Evolutionary conservation across 805 yeast species (phyloP), one percentile per base, ranked within the genome.

Genomic region (Lachancea kluyveri): DNA sequence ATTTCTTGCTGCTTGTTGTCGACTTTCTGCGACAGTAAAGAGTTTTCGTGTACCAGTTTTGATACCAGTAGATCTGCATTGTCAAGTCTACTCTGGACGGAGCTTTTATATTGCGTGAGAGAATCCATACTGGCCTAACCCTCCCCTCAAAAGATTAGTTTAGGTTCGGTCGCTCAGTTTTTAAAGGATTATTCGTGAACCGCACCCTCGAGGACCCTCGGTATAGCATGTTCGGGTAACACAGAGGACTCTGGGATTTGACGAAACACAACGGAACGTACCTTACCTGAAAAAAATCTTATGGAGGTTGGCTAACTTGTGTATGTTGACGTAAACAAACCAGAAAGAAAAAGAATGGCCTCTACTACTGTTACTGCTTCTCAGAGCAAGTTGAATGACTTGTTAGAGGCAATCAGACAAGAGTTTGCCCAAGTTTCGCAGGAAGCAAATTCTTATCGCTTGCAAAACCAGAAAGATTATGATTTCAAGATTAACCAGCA

Each of bases 401-500:
- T 90, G 41, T 68, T 90, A 48, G 96, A 90, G 29, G 95, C 94
- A 24, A 79, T 90, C 54, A 84, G 86, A 61, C 84, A 79, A 54
- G 98, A 90, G 66, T 88, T 88, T 47, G 90, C 85, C 48, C 74
- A 73, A 43, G 81, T 88, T 30, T 72, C 83, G 41, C 77, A 75
- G 52, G 96, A 90, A 60, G 95, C 96, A 10, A 73, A 87, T 31
- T 72, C 76, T 42, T 84, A 78, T 61, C 76, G 90, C 50, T 76
- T 84, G 58, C 95, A 87, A 58, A 52, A 52, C 34, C 90, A 87
- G 64, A 94, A 87, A 57, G 96, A 88, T 56, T 84, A 77, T 48
- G 97, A 90, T 60, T 67, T 80, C 47, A 88, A 88, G 57, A 79
- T 86, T 55, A 79, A 74, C 54, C 96, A 88, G 62, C 96, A 90